phyloP scores from a whole-genome alignment of 163 green algal genomes.

The Picocystis sp. region DNA sequence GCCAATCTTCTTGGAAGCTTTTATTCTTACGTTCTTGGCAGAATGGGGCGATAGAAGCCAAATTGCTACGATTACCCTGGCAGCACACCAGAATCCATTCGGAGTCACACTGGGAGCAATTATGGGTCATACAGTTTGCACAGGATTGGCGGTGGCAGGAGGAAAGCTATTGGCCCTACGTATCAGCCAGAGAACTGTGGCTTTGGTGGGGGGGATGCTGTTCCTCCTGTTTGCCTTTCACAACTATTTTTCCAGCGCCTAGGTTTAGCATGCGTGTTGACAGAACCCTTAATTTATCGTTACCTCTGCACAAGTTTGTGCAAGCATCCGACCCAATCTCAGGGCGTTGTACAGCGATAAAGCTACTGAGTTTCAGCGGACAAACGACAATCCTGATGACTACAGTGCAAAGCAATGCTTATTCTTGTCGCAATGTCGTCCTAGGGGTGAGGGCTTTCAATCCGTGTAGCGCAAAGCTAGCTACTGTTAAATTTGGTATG shows the following conservation, averaged over 20 bases:
- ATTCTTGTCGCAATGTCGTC: too few species aligned
- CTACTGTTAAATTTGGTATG: too few species aligned
- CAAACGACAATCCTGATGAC: too few species aligned
- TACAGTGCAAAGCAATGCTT: too few species aligned
- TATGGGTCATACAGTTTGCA: slow-evolving; percentile 81
- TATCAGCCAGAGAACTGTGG: slow-evolving; percentile 75
- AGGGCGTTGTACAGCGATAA: too few species aligned
- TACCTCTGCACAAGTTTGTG: too few species aligned
- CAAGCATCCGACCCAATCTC: too few species aligned
- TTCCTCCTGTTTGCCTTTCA: slow-evolving; percentile 7
- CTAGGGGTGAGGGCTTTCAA: too few species aligned
- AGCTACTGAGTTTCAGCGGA: too few species aligned
- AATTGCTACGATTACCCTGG: slow-evolving; percentile 78
- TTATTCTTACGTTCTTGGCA: slow-evolving; percentile 90
- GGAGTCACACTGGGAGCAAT: slow-evolving; percentile 79
- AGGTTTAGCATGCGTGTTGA: too few species aligned
- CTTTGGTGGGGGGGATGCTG: slow-evolving; percentile 13
- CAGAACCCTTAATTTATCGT: too few species aligned
- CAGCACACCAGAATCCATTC: slow-evolving; percentile 30
- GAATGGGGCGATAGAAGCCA: slow-evolving; percentile 97
- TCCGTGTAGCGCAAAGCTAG: too few species aligned
- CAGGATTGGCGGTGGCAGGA: slow-evolving; percentile 75
- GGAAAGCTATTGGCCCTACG: slow-evolving; percentile 73
- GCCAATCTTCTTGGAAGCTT: slow-evolving; percentile 39
- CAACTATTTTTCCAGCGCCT: background rate